Conservation (phyloP, 2,329 filamentous ascomycete species). For the Coleophoma eucalyptorum region DNA sequence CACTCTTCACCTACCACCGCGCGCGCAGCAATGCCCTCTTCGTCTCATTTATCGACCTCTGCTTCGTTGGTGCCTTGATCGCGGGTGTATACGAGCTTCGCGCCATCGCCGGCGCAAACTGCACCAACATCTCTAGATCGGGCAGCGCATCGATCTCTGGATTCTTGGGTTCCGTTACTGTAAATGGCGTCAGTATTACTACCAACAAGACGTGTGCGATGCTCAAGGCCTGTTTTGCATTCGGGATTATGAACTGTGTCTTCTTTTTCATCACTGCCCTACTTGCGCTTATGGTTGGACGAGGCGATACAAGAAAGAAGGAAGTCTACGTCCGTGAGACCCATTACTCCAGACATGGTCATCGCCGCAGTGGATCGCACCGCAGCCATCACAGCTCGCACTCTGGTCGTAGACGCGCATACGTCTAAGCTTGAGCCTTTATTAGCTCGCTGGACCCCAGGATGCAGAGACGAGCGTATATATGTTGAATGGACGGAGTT, state of each 20-base stretch:
- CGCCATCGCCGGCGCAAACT: slow-evolving; percentile 60
- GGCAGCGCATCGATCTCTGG: slow-evolving; percentile 50
- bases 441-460: background rate
- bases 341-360: slow-evolving; percentile 22
- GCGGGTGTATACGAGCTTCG: slow-evolving; percentile 57
- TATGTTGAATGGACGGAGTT: background rate
- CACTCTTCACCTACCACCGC: slow-evolving; percentile 64
- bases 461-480: background rate
- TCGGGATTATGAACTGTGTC: slow-evolving; percentile 83
- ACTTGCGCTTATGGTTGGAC: slow-evolving; percentile 49
- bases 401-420: slow-evolving; percentile 21
- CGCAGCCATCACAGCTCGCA: slow-evolving; percentile 23
- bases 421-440: slow-evolving; percentile 18
- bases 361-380: slow-evolving; percentile 23
- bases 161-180: slow-evolving; percentile 51
- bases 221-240: slow-evolving; percentile 86
- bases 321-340: slow-evolving; percentile 23
- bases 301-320: slow-evolving; percentile 10
- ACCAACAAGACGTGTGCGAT: slow-evolving; percentile 80
- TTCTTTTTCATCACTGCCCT: slow-evolving; percentile 77
- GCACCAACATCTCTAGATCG: slow-evolving; percentile 49
- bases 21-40: slow-evolving; percentile 57
- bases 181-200: slow-evolving; percentile 47
- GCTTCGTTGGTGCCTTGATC: slow-evolving; percentile 61
- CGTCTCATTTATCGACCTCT: slow-evolving; percentile 55